phyloP scores from a whole-genome alignment of 345 rosid genomes.

The Trapa incisa region DNA sequence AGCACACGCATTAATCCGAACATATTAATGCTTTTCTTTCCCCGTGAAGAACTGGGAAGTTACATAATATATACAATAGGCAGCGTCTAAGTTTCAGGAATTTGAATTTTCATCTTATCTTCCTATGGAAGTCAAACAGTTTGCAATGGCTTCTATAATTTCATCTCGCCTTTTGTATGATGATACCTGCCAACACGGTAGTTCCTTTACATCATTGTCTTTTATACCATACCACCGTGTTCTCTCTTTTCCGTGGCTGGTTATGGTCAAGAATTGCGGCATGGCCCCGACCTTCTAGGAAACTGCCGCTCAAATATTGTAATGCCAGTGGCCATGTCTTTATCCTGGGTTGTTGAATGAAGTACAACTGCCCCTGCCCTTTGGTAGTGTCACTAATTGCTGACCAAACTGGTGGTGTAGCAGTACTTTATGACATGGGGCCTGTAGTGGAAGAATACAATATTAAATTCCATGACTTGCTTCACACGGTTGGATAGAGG shows the following conservation, averaged over 20 bases:
- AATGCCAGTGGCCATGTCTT: background rate
- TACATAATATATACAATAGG: conserved; percentile 6
- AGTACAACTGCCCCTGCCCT: background rate
- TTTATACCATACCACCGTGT: too few species aligned
- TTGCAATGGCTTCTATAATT: background rate
- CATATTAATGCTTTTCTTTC: background rate
- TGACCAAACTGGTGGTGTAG: background rate
- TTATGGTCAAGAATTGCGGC: background rate
- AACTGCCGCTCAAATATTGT: background rate
- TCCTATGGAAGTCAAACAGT: background rate
- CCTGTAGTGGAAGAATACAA: background rate
- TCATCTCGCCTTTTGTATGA: background rate
- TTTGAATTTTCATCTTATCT: background rate
- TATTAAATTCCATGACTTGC: background rate
- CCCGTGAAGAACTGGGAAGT: background rate
- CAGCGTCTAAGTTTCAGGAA: conserved; percentile 1
- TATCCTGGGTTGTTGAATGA: background rate
- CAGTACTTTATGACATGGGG: background rate
- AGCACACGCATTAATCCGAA: background rate
- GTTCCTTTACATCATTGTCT: too few species aligned
- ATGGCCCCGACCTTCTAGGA: background rate
- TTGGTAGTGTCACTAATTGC: background rate
- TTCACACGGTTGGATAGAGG: background rate
- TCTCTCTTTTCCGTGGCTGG: background rate
- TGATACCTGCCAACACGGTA: background rate